Base-by-base conservation (phyloP, 192 early-diverging fungal species). In the Thamnidium elegans region DNA sequence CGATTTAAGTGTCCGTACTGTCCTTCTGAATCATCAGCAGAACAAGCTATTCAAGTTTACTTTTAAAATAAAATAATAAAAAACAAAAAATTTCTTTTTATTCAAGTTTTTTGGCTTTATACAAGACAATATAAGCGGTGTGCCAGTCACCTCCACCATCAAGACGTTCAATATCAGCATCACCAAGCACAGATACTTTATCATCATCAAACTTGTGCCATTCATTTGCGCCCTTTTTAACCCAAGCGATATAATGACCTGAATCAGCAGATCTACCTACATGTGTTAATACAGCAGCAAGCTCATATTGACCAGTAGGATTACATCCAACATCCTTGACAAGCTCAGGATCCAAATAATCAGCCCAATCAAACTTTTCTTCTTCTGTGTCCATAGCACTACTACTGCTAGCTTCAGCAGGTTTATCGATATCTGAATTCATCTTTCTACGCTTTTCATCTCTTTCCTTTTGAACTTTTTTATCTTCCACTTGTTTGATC, bases 1-100 rank as follows among this genome's bases (percentile, higher is more conserved):
- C 73, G 92, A 44, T 94, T 98, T 80, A 99, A 99, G 70, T 99
- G 97, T 68, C 96, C 96, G 13, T 99, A 99, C 75, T 99, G 97
- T 65, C 97, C 97, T 8, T 77, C 78, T 15, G 90, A 96, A 76
- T 87, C 89, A 15, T 88, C 82, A n/a, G 77, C 84, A 26, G 75
- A 76, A 11, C 91, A 97, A 48, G 89, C 93, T 32, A 78, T 87
- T 46, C 71, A 79, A 66, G 89, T 98, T 19, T 79, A 93, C 69
- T 91, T 97, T 59, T 97, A 80, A 79, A 55, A n/a, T 34, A 62
- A 19, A 62, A 21, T 17, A 17, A 62, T 4, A 62, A 47, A 3
- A 46, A 47, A 62, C 5, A 46, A 21, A 47, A 36, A 62, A 9
- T 48, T 48, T 48, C 1, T 48, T 48, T 65, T 58, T 55, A 66